Conservation (phyloP, 768 basidiomycete genomes). For the Pleurotus ostreatus region DNA sequence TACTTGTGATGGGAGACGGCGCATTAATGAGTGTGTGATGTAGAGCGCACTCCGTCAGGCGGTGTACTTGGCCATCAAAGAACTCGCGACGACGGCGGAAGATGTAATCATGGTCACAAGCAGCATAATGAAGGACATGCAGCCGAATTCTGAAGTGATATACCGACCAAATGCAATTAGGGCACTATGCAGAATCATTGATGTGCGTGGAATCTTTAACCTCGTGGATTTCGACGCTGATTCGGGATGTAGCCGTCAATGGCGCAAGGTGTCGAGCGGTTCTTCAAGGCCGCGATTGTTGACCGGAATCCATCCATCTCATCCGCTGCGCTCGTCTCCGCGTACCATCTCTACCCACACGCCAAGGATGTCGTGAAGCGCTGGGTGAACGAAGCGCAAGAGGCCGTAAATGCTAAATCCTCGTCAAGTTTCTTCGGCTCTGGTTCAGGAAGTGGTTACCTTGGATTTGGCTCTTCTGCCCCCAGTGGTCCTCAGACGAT, state of each 20-base stretch:
- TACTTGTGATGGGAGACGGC: constrained; percentile 7
- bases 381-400: constrained; percentile 99
- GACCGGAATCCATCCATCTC: constrained; percentile 95
- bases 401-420: constrained; percentile 89
- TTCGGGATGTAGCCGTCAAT: constrained; percentile 75
- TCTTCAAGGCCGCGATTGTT: constrained; percentile 99
- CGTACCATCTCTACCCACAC: constrained; percentile 92
- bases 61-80: constrained; percentile 98
- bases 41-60: constrained; percentile 95
- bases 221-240: constrained; percentile 8
- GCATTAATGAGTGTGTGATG: constrained; percentile 6
- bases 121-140: constrained; percentile 99
- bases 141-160: constrained; percentile 96
- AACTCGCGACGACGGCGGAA: constrained; percentile 91
- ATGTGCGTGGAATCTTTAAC: constrained; percentile 57
- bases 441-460: constrained; percentile 52
- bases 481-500: constrained; percentile 70
- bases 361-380: constrained; percentile 96
- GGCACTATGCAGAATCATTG: constrained; percentile 93
- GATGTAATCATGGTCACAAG: constrained; percentile 99
- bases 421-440: constrained; percentile 64
- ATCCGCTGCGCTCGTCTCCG: constrained; percentile 92
- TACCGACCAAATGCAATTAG: constrained; percentile 98
- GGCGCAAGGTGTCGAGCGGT: constrained; percentile 97
- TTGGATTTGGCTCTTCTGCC: constrained; percentile 66